phyloP scores from a whole-genome alignment of 805 yeast genomes.

The Ogataea ganodermae region DNA sequence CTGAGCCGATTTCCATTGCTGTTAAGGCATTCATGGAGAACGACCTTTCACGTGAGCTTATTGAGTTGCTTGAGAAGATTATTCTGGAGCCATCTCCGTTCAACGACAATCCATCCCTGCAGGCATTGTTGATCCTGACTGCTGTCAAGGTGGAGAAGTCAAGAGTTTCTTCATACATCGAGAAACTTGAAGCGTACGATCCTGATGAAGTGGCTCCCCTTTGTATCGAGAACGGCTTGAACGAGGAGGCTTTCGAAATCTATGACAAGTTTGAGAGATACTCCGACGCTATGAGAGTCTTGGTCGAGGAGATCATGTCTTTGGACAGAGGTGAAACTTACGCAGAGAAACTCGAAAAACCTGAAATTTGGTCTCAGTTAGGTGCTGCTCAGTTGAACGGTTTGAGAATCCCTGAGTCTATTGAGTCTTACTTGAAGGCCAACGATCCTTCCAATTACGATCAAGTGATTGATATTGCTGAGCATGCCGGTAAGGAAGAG shows the following conservation, averaged over 20 bases:
- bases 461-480: slow-evolving; percentile 91
- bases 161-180: slow-evolving; percentile 80
- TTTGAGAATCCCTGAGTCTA: slow-evolving; percentile 86
- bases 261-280: slow-evolving; percentile 81
- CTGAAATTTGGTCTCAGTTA: slow-evolving; percentile 91
- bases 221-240: slow-evolving; percentile 82
- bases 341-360: slow-evolving; percentile 83
- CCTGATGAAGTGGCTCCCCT: slow-evolving; percentile 92
- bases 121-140: slow-evolving; percentile 88
- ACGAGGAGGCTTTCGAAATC: slow-evolving; percentile 93
- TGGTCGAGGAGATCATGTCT: slow-evolving; percentile 91
- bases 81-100: slow-evolving; percentile 97
- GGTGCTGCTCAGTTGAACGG: slow-evolving; percentile 97
- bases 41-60: slow-evolving; percentile 87
- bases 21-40: slow-evolving; percentile 96
- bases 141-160: slow-evolving; percentile 94
- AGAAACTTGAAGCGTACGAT: slow-evolving; percentile 86
- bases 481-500: slow-evolving; percentile 94
- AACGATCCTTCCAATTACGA: slow-evolving; percentile 87
- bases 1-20: slow-evolving; percentile 90
- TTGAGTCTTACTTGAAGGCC: slow-evolving; percentile 88
- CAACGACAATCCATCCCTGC: slow-evolving; percentile 91
- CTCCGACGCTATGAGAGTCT: slow-evolving; percentile 80
- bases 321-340: slow-evolving; percentile 92
- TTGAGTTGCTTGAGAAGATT: slow-evolving; percentile 93